Conservation (phyloP, 2,329 filamentous ascomycete species). For the Rosellinia necatrix region DNA sequence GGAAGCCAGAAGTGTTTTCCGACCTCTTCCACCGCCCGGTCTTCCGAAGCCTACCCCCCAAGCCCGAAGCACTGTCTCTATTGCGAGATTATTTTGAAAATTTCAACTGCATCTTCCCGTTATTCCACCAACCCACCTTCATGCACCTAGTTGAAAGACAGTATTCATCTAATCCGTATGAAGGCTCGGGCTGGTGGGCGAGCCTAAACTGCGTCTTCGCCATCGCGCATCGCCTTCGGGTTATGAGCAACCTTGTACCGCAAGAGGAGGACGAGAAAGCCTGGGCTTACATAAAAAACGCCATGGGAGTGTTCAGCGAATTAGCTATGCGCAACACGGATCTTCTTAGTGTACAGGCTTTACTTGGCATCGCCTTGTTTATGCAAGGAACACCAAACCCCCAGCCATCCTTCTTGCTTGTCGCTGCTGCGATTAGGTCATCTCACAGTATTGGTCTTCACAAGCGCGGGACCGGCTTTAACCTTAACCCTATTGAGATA, state of each 20-base stretch:
- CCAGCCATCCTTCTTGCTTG: slow-evolving; percentile 88
- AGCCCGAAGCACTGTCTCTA: slow-evolving; percentile 84
- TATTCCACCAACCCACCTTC: slow-evolving; percentile 97
- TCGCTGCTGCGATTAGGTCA: slow-evolving; percentile 86
- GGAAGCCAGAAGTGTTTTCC: slow-evolving; percentile 96
- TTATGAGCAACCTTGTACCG: slow-evolving; percentile 92
- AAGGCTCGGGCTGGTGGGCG: slow-evolving; percentile 98
- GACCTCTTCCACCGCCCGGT: slow-evolving; percentile 87
- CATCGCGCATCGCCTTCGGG: slow-evolving; percentile 88
- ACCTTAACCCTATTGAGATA: slow-evolving; percentile 89
- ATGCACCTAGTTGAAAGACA: slow-evolving; percentile 96
- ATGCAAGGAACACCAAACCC: slow-evolving; percentile 96
- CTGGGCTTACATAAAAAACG: slow-evolving; percentile 96
- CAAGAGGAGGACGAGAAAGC: slow-evolving; percentile 92
- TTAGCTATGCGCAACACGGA: slow-evolving; percentile 96
- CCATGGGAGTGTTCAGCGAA: slow-evolving; percentile 89
- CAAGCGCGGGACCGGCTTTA: slow-evolving; percentile 90
- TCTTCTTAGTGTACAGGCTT: slow-evolving; percentile 88
- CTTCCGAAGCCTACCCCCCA: slow-evolving; percentile 81
- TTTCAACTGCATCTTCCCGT: slow-evolving; percentile 98
- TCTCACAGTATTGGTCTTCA: slow-evolving; percentile 95
- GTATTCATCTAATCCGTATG: slow-evolving; percentile 89
- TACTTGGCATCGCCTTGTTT: slow-evolving; percentile 92
- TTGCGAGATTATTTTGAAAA: slow-evolving; percentile 96
- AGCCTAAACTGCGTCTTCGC: slow-evolving; percentile 92